These are phyloP conservation scores for Thermoascus crustaceus DNA, from an alignment of 2,329 filamentous ascomycete genomes.

Conservation along the genomic window DNA sequence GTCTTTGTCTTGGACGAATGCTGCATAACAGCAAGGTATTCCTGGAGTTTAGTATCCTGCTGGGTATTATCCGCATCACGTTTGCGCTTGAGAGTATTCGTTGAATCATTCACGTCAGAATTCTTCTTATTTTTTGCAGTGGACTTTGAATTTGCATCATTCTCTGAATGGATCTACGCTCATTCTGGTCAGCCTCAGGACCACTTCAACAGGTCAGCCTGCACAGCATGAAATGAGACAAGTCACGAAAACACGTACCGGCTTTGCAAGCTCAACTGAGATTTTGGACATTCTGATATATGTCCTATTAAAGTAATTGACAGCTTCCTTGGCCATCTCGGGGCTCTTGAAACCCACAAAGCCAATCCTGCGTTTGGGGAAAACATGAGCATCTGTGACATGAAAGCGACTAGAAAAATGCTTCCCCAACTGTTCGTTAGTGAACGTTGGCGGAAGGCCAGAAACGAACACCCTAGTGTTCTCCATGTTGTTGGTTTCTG, in stretches of 20 bases:
- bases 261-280: constrained; percentile 75
- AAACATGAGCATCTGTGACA: constrained; percentile 87
- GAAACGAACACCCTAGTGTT: constrained; percentile 67
- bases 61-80: constrained; percentile 49
- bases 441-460: constrained; percentile 74
- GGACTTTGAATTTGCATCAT: constrained; percentile 16
- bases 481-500: constrained; percentile 47
- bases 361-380: constrained; percentile 81
- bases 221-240: constrained; percentile 20
- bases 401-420: constrained; percentile 73
- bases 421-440: constrained; percentile 75
- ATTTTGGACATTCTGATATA: constrained; percentile 97
- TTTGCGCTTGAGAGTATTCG: constrained; percentile 33
- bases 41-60: constrained; percentile 71
- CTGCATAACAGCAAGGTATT: constrained; percentile 80
- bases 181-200: constrained; percentile 32
- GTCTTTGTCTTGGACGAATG: constrained; percentile 55
- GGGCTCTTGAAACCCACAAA: constrained; percentile 88
- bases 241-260: constrained; percentile 47
- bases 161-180: constrained; percentile 33
- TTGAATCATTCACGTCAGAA: constrained; percentile 14
- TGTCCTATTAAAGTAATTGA: constrained; percentile 90
- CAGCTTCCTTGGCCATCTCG: constrained; percentile 70
- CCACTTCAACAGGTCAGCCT: constrained; percentile 19
- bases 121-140: constrained; percentile 15